phyloP scores from a whole-genome alignment of 345 rosid species.

The Fremontodendron californicum region DNA sequence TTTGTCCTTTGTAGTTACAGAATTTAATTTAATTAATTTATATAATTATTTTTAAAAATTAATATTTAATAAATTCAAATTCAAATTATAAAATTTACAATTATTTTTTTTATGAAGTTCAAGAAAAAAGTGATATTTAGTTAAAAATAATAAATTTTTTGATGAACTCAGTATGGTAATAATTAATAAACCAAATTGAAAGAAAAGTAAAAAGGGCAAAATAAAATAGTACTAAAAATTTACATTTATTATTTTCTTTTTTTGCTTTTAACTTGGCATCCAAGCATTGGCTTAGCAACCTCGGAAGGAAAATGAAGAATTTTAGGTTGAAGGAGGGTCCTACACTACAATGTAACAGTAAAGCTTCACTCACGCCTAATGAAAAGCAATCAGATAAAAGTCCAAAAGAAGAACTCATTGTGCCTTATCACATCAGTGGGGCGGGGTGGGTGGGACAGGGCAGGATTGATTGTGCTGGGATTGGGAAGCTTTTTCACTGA shows the following conservation, averaged over 20 bases:
- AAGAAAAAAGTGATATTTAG: no score
- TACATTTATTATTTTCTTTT: background rate
- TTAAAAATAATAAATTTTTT: no score
- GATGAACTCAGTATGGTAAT: no score
- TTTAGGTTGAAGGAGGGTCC: slow-evolving; percentile 35
- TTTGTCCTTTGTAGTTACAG: background rate
- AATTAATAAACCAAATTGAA: no score
- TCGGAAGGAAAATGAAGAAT: slow-evolving; percentile 6
- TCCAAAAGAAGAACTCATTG: slow-evolving; percentile 57
- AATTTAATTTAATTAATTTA: no score
- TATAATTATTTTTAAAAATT: no score
- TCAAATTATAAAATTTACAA: no score
- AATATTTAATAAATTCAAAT: no score
- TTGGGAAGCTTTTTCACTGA: slow-evolving; percentile 38
- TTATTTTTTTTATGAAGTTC: no score
- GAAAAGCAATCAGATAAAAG: slow-evolving; percentile 48
- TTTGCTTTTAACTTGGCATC: background rate
- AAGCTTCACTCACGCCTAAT: slow-evolving; percentile 78
- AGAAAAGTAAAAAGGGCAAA: no score
- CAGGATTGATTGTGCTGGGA: slow-evolving; percentile 53
- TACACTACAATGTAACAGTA: slow-evolving; percentile 35
- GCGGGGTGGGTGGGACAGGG: slow-evolving; percentile 61
- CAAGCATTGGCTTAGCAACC: background rate
- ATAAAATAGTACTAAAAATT: background rate
- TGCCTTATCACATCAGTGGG: slow-evolving; percentile 45